These are phyloP conservation scores for Plantago coronopus DNA, from an alignment of 305 asterid genomes.

Conservation along the genomic window DNA sequence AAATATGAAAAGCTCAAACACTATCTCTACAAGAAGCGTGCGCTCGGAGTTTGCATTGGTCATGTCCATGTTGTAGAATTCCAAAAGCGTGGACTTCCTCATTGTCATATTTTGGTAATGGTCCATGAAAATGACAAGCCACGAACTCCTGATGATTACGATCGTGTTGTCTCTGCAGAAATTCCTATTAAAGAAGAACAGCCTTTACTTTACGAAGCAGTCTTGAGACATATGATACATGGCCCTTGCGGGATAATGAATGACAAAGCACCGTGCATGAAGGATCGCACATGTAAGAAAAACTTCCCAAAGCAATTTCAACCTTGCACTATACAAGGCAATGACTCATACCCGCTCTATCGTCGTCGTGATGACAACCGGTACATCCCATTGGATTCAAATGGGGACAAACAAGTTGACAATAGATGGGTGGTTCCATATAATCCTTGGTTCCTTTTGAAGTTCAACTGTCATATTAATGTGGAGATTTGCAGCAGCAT, in stretches of 20 bases:
- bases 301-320: not conserved
- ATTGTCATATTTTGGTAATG: not conserved
- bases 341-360: not conserved
- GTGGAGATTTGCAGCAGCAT: constrained; percentile 3
- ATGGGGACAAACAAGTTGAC: not conserved
- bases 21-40: not conserved
- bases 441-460: not conserved
- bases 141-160: not conserved
- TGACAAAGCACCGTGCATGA: not conserved
- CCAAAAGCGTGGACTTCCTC: not conserved
- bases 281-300: not conserved
- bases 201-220: not conserved
- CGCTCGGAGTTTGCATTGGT: not conserved
- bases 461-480: constrained; percentile 2
- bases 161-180: not conserved
- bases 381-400: not conserved
- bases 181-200: not conserved
- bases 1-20: not conserved
- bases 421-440: constrained; percentile 3
- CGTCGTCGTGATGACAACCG: not conserved
- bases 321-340: not conserved
- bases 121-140: not conserved
- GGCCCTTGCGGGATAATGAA: not conserved
- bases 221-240: not conserved
- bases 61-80: not conserved